These are phyloP conservation scores for Gossypium stocksii DNA, from an alignment of 345 rosid genomes.

Conservation along the genomic window DNA sequence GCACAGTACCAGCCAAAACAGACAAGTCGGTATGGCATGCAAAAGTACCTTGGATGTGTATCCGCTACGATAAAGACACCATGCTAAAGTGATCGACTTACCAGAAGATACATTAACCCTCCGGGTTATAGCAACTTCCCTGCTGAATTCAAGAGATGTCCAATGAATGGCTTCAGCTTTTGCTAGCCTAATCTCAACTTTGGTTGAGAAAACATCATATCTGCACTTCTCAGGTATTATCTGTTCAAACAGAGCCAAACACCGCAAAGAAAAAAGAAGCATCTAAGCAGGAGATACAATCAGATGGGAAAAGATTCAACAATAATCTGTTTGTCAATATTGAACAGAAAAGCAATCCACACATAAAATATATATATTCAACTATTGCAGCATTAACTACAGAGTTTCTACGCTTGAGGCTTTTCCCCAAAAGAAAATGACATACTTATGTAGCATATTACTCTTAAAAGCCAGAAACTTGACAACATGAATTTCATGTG, in stretches of 20 bases:
- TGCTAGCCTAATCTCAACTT: slow-evolving; percentile 75
- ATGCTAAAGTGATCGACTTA: slow-evolving; percentile 16
- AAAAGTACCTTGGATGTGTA: background rate
- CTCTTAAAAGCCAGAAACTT: background rate
- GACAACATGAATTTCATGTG: background rate
- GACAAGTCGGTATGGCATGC: background rate
- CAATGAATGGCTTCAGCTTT: slow-evolving; percentile 75
- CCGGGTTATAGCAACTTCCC: slow-evolving; percentile 37
- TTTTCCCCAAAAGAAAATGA: background rate
- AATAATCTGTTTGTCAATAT: background rate
- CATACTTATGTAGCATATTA: background rate
- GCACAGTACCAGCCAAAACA: background rate
- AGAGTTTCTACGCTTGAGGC: background rate
- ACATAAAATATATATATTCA: background rate
- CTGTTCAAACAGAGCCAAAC: slow-evolving; percentile 34
- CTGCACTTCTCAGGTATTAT: slow-evolving; percentile 72
- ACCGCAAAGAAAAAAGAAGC: slow-evolving; percentile 11
- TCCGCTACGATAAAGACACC: background rate
- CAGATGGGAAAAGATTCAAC: background rate
- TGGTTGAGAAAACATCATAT: slow-evolving; percentile 64
- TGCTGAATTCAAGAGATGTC: slow-evolving; percentile 72
- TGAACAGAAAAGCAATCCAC: background rate
- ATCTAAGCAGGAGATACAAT: background rate
- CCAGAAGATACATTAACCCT: slow-evolving; percentile 41
- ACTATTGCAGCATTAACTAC: background rate